These are phyloP conservation scores for Ormosia emarginata DNA, from an alignment of 306 rosid species.

Conservation along the genomic window DNA sequence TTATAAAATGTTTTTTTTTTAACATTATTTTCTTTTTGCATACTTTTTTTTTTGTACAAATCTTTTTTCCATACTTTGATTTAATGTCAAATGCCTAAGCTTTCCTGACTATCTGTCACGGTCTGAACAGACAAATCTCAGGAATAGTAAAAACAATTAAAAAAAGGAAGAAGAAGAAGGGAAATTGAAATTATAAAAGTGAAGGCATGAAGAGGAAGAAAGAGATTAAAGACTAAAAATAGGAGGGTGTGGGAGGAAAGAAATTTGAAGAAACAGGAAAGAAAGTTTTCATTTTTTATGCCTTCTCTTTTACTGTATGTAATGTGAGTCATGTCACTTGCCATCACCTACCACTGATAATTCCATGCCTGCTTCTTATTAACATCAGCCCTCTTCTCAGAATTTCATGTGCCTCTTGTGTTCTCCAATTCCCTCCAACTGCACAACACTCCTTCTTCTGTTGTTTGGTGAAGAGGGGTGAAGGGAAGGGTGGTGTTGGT, in stretches of 20 bases:
- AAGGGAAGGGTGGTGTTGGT: background rate
- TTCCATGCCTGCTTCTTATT: constrained; percentile 58
- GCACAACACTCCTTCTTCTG: background rate
- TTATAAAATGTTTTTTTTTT: no score
- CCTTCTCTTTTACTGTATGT: constrained; percentile 58
- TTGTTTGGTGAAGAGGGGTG: background rate
- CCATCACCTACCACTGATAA: constrained; percentile 75
- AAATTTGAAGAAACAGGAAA: constrained; percentile 76
- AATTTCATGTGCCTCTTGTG: constrained; percentile 37
- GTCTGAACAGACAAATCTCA: constrained; percentile 1
- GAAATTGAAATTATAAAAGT: no score
- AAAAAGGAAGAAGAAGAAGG: background rate
- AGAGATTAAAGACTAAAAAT: background rate
- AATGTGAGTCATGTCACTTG: constrained; percentile 36
- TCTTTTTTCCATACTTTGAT: background rate
- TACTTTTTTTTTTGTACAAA: no score
- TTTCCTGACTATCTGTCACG: constrained; percentile 35
- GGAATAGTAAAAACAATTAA: constrained; percentile 17
- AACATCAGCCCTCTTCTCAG: constrained; percentile 43
- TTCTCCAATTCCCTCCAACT: constrained; percentile 43
- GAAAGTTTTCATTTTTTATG: constrained; percentile 51
- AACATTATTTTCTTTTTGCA: no score
- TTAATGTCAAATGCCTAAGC: constrained; percentile 11
- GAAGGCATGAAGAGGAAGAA: background rate
- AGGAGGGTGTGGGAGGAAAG: constrained; percentile 20